phyloP scores from a whole-genome alignment of 129 eudicot genomes.

The Sambucus nigra region DNA sequence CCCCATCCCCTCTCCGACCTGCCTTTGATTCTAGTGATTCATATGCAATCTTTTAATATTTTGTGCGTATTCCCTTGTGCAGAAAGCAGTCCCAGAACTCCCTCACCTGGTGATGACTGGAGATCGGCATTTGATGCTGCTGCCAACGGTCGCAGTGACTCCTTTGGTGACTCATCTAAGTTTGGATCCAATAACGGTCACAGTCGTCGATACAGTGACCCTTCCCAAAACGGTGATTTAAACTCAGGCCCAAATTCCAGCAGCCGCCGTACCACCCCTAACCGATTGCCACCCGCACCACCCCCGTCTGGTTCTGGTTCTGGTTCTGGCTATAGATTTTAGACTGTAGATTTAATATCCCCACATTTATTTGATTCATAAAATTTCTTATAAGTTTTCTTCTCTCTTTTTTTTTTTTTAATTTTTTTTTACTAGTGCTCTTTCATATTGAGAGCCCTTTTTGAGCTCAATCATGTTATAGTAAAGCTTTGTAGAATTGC shows the following conservation, averaged over 20 bases:
- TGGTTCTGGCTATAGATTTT: slow-evolving; percentile 58
- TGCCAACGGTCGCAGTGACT: slow-evolving; percentile 59
- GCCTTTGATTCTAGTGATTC: too few species aligned
- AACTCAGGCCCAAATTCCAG: slow-evolving; percentile 53
- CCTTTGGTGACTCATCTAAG: slow-evolving; percentile 33
- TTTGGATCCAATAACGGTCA: slow-evolving; percentile 65
- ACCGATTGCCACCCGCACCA: slow-evolving; percentile 92
- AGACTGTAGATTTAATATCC: slow-evolving; percentile 27
- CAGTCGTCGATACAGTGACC: slow-evolving; percentile 60
- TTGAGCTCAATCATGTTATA: slow-evolving; percentile 32
- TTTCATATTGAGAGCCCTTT: slow-evolving; percentile 30
- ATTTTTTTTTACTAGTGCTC: slow-evolving; percentile 11
- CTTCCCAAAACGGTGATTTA: slow-evolving; percentile 63
- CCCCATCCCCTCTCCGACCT: too few species aligned
- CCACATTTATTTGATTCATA: slow-evolving; percentile 5
- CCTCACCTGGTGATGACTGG: slow-evolving; percentile 86
- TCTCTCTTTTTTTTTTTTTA: too few species aligned
- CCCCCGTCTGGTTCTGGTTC: slow-evolving; percentile 22
- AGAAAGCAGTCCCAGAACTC: slow-evolving; percentile 78
- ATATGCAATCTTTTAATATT: not conserved
- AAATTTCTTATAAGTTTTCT: not conserved
- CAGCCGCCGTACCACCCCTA: slow-evolving; percentile 81
- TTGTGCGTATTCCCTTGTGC: slow-evolving; percentile 13
- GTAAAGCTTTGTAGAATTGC: slow-evolving; percentile 32
- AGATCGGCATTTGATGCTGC: slow-evolving; percentile 99